phyloP scores from a whole-genome alignment of 495 filamentous ascomycete species.

The Podospora comata region DNA sequence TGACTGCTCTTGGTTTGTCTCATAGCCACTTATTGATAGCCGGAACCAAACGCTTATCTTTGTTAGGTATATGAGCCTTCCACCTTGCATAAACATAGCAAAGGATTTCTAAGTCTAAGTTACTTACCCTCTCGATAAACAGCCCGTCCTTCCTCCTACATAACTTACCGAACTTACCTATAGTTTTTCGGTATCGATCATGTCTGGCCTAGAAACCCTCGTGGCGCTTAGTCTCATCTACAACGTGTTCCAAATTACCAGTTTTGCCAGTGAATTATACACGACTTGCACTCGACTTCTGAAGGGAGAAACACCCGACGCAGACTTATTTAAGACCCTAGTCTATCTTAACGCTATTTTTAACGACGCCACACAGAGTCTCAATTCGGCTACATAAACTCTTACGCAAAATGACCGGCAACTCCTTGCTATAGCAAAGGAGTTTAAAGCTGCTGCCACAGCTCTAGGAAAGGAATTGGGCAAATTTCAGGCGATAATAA shows the following conservation, averaged over 20 bases:
- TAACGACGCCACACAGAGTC: background rate
- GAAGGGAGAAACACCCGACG: background rate
- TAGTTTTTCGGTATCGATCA: background rate
- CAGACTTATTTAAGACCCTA: background rate
- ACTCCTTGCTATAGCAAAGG: background rate
- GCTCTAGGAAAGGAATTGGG: background rate
- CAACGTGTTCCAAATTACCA: background rate
- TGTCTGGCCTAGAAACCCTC: background rate
- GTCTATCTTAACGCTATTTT: background rate
- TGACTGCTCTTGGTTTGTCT: too few species aligned
- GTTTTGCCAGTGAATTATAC: background rate
- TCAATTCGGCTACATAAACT: background rate
- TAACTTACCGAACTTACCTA: background rate
- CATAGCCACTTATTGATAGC: too few species aligned
- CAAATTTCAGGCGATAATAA: too few species aligned
- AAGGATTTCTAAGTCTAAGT: too few species aligned
- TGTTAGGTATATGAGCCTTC: too few species aligned
- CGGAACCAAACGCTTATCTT: too few species aligned
- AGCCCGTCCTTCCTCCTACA: too few species aligned
- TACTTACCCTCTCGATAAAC: too few species aligned
- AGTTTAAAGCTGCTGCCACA: background rate
- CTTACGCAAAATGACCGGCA: background rate
- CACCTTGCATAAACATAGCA: too few species aligned
- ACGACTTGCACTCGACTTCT: background rate
- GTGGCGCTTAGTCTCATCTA: background rate